Evolutionary conservation across 805 yeast genomes (phyloP).

Genomic region (Yarrowia sp.): DNA sequence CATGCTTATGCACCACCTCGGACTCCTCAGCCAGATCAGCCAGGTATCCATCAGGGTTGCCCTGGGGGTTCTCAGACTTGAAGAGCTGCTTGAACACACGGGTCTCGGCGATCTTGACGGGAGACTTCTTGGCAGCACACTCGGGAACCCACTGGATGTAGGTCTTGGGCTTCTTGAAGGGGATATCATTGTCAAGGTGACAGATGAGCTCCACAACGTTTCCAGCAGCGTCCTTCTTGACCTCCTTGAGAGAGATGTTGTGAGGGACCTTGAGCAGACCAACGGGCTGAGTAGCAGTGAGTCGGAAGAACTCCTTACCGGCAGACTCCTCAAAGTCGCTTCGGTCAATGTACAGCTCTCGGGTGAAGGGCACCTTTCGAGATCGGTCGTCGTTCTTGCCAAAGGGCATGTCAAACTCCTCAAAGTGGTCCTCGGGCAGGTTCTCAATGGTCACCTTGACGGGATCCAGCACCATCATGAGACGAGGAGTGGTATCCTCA

Average conservation of each 20-base stretch:
- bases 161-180: conserved; percentile 82
- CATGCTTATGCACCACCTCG: conserved; percentile 61
- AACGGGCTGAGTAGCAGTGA: conserved; percentile 91
- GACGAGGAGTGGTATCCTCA: conserved; percentile 88
- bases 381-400: conserved; percentile 76
- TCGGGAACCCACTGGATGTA: conserved; percentile 95
- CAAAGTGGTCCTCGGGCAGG: conserved; percentile 69
- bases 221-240: conserved; percentile 62
- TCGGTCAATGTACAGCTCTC: conserved; percentile 78
- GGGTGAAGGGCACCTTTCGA: conserved; percentile 71
- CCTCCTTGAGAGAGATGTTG: conserved; percentile 67
- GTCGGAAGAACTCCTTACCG: conserved; percentile 76
- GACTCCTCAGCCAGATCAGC: conserved; percentile 79
- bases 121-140: conserved; percentile 57
- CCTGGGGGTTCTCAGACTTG: conserved; percentile 85
- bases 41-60: conserved; percentile 84
- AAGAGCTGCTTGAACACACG: conserved; percentile 86
- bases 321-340: conserved; percentile 72
- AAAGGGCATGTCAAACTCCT: conserved; percentile 74
- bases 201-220: conserved; percentile 69
- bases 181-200: conserved; percentile 67
- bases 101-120: conserved; percentile 67
- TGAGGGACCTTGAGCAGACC: conserved; percentile 90
- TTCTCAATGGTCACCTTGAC: conserved; percentile 79
- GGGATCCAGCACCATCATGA: conserved; percentile 91